Evolutionary conservation across 176 grass and related monocot genomes (phyloP).

Genomic region (Aegilops bicornis): DNA sequence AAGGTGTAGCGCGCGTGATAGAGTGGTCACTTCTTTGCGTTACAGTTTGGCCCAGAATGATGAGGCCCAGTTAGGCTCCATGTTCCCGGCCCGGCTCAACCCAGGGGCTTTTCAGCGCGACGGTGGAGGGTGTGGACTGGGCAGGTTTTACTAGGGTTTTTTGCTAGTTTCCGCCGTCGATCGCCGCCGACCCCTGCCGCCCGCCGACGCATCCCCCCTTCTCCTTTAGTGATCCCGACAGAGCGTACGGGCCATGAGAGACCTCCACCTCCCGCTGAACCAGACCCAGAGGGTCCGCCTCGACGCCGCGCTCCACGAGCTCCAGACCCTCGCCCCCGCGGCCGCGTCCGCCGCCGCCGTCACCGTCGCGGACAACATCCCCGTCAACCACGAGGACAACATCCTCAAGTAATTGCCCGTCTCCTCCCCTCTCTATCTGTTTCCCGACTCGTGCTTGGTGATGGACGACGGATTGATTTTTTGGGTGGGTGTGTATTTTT

Average conservation of each 20-base stretch:
- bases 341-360: conserved; percentile 49
- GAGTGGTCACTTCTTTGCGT: too few relatives aligned
- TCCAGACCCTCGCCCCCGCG: conserved; percentile 45
- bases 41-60: neutral
- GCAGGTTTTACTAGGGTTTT: conserved; percentile 43
- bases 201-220: neutral
- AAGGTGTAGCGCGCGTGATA: too few relatives aligned
- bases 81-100: neutral
- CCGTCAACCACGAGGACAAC: conserved; percentile 87
- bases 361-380: conserved; percentile 75
- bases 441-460: neutral
- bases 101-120: neutral
- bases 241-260: conserved; percentile 43
- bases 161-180: neutral
- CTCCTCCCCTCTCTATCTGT: neutral
- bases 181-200: neutral
- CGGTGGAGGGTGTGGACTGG: neutral
- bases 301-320: conserved; percentile 67
- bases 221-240: neutral
- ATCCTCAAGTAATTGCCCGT: conserved; percentile 71
- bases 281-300: conserved; percentile 94
- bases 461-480: neutral
- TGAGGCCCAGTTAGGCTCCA: neutral
- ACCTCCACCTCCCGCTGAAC: conserved; percentile 78
- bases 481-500: neutral